Percentiles rank a stretch among this genome's conserved stretches.
Conservation (phyloP, 192 early-diverging fungal species). For the Coemansia umbellata region DNA sequence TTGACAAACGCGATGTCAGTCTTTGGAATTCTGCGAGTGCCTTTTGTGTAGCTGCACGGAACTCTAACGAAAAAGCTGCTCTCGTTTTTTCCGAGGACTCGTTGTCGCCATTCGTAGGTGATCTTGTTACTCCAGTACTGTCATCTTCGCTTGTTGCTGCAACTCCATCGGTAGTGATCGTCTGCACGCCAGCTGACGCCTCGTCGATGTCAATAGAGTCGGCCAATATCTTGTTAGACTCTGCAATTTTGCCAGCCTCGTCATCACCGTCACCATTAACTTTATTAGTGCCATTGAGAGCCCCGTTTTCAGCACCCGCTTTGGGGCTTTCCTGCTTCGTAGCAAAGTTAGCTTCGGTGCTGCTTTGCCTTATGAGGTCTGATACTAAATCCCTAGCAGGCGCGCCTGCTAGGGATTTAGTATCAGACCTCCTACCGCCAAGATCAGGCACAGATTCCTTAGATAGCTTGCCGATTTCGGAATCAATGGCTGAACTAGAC, state of each 20-base stretch:
- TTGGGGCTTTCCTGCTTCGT: no score
- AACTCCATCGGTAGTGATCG: not conserved
- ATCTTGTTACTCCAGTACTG: not conserved
- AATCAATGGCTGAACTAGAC: no score
- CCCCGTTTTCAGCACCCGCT: no score
- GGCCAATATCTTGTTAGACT: not conserved
- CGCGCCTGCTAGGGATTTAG: no score
- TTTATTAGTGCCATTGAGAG: no score
- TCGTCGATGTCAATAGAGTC: not conserved
- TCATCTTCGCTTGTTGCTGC: not conserved
- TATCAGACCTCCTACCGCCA: no score
- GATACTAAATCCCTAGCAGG: no score
- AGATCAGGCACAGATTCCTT: no score
- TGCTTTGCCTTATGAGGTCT: no score
- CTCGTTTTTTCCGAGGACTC: not conserved
- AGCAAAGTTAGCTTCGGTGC: no score
- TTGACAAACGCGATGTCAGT: conserved; percentile 27
- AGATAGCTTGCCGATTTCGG: no score
- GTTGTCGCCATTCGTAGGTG: conserved; percentile 1
- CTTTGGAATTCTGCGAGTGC: conserved; percentile 23
- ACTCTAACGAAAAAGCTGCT: not conserved
- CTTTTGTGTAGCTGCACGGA: not conserved
- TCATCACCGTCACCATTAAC: not conserved
- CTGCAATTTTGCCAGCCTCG: not conserved
- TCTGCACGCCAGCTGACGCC: not conserved